These are phyloP conservation scores for Centrapalus pauciflorus DNA, from an alignment of 129 eudicot genomes.

Conservation along the genomic window DNA sequence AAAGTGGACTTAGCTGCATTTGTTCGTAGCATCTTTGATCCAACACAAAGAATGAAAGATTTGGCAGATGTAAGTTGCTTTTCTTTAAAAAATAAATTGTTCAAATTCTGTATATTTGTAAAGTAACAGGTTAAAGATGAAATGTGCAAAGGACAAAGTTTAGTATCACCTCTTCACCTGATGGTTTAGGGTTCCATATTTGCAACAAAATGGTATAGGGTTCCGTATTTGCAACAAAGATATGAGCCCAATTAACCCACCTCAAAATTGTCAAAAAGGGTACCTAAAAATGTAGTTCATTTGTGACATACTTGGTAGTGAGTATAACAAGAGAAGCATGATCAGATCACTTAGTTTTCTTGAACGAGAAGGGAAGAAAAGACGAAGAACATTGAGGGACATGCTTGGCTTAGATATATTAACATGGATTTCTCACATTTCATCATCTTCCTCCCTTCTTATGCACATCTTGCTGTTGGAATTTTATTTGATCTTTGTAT, in stretches of 20 bases:
- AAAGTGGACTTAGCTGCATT: conserved; percentile 64
- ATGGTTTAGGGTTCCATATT: too few species aligned
- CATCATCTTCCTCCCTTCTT: not conserved
- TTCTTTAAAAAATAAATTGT: conserved; percentile 1
- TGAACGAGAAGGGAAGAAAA: not conserved
- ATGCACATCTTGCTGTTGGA: not conserved
- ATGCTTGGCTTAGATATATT: too few species aligned
- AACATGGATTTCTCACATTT: not conserved
- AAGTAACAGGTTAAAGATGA: not conserved
- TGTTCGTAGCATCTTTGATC: conserved; percentile 86
- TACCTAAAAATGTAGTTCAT: not conserved
- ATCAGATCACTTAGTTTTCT: not conserved
- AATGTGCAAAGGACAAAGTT: not conserved
- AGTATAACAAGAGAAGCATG: not conserved
- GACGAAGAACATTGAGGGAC: not conserved
- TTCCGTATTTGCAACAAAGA: not conserved
- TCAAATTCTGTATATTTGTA: not conserved
- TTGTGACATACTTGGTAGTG: not conserved
- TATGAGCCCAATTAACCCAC: not conserved
- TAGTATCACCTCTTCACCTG: not conserved
- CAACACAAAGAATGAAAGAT: conserved; percentile 89
- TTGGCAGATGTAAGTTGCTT: conserved; percentile 79
- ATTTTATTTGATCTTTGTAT: not conserved
- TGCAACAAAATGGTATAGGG: too few species aligned
- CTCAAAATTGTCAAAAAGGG: not conserved